Conservation (phyloP, 2,329 filamentous ascomycete species). For the Botrytis tulipae region DNA sequence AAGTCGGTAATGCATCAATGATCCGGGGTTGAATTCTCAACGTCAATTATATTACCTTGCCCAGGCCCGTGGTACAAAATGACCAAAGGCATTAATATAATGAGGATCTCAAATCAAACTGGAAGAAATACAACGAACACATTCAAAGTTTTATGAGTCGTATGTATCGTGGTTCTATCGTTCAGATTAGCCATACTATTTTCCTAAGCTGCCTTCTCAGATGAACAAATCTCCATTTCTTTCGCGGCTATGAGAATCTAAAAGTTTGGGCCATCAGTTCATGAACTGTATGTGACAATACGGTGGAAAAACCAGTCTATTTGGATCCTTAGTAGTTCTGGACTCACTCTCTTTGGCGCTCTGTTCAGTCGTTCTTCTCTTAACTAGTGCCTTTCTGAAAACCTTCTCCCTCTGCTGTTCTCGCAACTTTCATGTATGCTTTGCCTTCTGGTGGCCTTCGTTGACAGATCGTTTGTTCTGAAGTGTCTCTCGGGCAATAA, state of each 20-base stretch:
- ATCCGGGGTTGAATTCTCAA: constrained; percentile 10
- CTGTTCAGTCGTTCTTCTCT: background rate
- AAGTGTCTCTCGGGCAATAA: background rate
- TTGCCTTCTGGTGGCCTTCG: background rate
- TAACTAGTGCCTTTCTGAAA: background rate
- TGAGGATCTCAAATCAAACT: background rate
- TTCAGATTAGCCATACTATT: no score
- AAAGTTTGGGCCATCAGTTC: background rate
- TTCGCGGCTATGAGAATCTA: background rate
- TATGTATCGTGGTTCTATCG: background rate
- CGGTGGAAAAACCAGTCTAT: background rate
- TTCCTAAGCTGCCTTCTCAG: background rate
- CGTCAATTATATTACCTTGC: constrained; percentile 7
- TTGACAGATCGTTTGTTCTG: background rate
- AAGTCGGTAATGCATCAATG: constrained; percentile 5
- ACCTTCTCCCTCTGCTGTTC: background rate
- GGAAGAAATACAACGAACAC: background rate
- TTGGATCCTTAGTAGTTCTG: background rate
- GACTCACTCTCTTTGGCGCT: no score
- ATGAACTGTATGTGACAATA: background rate
- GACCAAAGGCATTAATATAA: background rate
- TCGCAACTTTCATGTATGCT: no score
- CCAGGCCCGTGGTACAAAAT: background rate
- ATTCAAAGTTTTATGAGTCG: background rate
- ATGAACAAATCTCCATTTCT: background rate